phyloP scores from a whole-genome alignment of 495 filamentous ascomycete genomes.

The Tetracladium setigerum region DNA sequence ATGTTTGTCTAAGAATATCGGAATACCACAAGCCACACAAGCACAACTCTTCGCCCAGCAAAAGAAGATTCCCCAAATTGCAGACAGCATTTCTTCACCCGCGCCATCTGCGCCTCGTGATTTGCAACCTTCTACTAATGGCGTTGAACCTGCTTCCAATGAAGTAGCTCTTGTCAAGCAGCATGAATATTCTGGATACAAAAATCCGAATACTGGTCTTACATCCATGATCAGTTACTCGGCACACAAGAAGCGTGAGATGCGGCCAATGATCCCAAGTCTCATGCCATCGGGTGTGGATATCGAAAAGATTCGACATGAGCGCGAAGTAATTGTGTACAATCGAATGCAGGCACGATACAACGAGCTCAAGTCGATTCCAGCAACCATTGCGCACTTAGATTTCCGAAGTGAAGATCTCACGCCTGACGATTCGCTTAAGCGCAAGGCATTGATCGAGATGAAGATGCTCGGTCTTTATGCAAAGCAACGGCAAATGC shows the following conservation, averaged over 20 bases:
- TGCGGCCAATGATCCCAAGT: constrained; percentile 71
- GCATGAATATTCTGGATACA: constrained; percentile 50
- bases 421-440: constrained; percentile 71
- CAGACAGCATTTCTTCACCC: constrained; percentile 47
- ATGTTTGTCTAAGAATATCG: constrained; percentile 68
- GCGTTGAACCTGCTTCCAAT: constrained; percentile 11
- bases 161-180: constrained; percentile 7
- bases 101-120: constrained; percentile 47
- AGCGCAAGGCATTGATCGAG: constrained; percentile 86
- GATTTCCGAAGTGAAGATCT: constrained; percentile 62
- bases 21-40: constrained; percentile 65
- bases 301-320: constrained; percentile 70
- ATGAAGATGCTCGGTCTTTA: constrained; percentile 79
- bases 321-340: constrained; percentile 79
- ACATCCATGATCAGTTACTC: constrained; percentile 62
- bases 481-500: constrained; percentile 74
- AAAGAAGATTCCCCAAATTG: constrained; percentile 47
- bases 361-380: constrained; percentile 69
- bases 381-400: constrained; percentile 77
- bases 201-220: constrained; percentile 55
- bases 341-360: constrained; percentile 82
- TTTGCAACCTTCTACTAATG: constrained; percentile 26
- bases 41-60: constrained; percentile 68
- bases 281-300: constrained; percentile 85
- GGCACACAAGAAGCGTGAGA: constrained; percentile 64